Evolutionary conservation across 108 stramenopile genomes (phyloP).

Genomic region (Schizochytrium sp.): DNA sequence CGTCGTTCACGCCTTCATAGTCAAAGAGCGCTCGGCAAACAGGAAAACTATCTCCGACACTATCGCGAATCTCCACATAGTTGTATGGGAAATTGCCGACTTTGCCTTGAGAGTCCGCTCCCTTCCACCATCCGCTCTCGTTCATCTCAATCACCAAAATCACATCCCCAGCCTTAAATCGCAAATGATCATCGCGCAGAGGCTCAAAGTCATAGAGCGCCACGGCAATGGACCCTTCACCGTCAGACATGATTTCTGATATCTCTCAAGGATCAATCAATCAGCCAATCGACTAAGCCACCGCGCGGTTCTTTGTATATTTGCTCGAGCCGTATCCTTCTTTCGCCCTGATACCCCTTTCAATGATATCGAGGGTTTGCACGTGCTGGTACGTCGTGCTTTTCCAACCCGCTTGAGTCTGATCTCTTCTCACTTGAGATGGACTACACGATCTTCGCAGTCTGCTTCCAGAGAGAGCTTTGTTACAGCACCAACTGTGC

Average conservation of each 20-base stretch:
- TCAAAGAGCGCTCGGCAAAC: constrained; percentile 6
- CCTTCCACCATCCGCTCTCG: constrained; percentile 60
- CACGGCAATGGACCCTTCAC: constrained; percentile 27
- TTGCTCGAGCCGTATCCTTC: no score
- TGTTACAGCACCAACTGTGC: no score
- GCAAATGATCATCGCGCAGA: constrained; percentile 20
- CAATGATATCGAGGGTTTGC: no score
- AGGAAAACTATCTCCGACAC: constrained; percentile 30
- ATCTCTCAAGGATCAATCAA: not conserved
- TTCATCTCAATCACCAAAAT: constrained; percentile 56
- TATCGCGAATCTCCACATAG: constrained; percentile 29
- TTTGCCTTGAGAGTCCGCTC: not conserved
- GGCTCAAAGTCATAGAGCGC: constrained; percentile 48
- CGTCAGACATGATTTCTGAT: not conserved
- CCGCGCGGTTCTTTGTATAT: no score
- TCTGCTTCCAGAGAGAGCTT: no score
- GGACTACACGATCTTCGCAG: no score
- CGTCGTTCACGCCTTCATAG: constrained; percentile 22
- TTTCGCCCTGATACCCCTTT: no score
- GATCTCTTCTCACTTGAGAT: no score
- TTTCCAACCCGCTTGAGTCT: no score
- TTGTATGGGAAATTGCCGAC: constrained; percentile 58
- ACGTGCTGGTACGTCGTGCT: no score
- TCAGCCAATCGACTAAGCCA: no score
- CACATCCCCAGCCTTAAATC: constrained; percentile 41